Conservation (phyloP, 495 filamentous ascomycete genomes). For the Neurospora sp. region DNA sequence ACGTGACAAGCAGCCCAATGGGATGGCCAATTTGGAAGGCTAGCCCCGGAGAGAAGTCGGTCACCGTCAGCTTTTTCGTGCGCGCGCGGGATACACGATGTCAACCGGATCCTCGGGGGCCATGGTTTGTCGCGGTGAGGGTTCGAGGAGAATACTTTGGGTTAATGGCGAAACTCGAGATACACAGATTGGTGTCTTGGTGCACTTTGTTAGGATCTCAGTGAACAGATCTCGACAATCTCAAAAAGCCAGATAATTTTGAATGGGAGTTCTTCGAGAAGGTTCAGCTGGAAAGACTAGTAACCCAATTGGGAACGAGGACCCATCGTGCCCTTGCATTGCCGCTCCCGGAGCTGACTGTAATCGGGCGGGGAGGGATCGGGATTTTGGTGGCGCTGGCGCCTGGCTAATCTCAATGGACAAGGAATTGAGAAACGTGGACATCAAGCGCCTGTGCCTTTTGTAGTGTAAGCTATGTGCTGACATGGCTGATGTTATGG, state of each 20-base stretch:
- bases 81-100: neutral
- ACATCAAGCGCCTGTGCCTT: neutral
- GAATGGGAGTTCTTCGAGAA: neutral
- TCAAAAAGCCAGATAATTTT: neutral
- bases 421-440: neutral
- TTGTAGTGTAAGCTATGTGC: neutral
- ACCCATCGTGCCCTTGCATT: neutral
- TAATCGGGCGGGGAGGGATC: neutral
- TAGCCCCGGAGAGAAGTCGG: neutral
- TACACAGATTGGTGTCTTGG: neutral
- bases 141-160: neutral
- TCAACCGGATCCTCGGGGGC: neutral
- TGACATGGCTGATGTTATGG: neutral
- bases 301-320: neutral
- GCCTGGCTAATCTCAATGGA: neutral
- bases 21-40: neutral
- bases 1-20: neutral
- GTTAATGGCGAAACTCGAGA: neutral
- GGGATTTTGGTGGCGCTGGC: neutral
- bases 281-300: neutral
- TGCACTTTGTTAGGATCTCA: neutral
- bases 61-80: neutral
- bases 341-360: neutral
- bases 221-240: neutral
- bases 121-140: neutral